These are phyloP conservation scores for Rhodotorula sp. DNA, from an alignment of 1,284 basidiomycete species.

Conservation along the genomic window DNA sequence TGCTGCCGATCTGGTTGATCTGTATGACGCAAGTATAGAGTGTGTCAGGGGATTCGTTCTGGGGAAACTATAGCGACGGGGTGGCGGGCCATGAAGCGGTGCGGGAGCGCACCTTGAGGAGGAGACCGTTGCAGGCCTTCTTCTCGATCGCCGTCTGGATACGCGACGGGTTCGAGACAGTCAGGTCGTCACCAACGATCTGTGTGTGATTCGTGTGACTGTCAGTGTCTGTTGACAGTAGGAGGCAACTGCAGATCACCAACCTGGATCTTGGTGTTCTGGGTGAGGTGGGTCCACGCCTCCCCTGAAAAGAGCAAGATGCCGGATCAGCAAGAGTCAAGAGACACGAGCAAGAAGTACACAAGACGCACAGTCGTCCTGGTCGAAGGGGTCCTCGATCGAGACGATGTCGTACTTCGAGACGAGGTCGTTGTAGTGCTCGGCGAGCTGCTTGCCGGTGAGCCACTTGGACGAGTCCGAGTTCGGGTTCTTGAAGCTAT, in stretches of 20 bases:
- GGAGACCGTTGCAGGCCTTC: slow-evolving; percentile 98
- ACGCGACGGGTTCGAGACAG: slow-evolving; percentile 95
- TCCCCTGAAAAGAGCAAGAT: slow-evolving; percentile 54
- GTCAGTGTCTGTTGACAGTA: neutral
- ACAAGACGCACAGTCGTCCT: slow-evolving; percentile 54
- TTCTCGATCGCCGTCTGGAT: slow-evolving; percentile 99
- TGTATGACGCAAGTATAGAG: neutral
- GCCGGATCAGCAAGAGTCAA: neutral
- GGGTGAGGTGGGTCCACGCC: slow-evolving; percentile 91
- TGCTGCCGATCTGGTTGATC: slow-evolving; percentile 96
- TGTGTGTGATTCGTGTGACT: neutral
- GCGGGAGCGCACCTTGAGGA: slow-evolving; percentile 85
- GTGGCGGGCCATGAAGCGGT: no score
- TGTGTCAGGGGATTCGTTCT: no score
- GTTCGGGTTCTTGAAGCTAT: slow-evolving; percentile 85
- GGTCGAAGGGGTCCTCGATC: slow-evolving; percentile 99
- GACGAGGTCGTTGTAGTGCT: slow-evolving; percentile 81
- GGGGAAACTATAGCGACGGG: no score
- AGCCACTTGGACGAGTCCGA: slow-evolving; percentile 95
- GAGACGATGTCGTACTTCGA: slow-evolving; percentile 95
- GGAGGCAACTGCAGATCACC: neutral
- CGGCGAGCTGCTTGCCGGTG: slow-evolving; percentile 85
- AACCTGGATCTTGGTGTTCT: slow-evolving; percentile 63
- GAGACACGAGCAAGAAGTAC: neutral
- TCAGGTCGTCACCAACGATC: slow-evolving; percentile 76